A percentile compares a stretch with the other conserved stretches of the same genome.
phyloP scores from a whole-genome alignment of 2,329 filamentous ascomycete species.

The Penicillium digitatum region DNA sequence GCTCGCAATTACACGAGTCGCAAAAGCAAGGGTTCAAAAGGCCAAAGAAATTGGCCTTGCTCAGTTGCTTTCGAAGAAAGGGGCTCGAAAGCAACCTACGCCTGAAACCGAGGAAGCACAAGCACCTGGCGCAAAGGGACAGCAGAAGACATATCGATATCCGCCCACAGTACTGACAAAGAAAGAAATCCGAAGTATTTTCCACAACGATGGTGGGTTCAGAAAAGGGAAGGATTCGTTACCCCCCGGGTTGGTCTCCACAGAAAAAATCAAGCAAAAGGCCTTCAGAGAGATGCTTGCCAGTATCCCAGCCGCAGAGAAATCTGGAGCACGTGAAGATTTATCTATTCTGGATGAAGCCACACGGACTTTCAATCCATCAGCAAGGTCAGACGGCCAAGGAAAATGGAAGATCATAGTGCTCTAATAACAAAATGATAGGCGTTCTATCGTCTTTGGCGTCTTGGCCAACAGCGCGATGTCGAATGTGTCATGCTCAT shows the following conservation, averaged over 20 bases:
- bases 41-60: not conserved
- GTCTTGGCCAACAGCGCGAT: slow-evolving; percentile 61
- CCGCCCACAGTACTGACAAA: not conserved
- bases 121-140: not conserved
- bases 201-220: not conserved
- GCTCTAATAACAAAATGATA: not conserved
- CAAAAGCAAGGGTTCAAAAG: not conserved
- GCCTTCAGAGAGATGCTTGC: not conserved
- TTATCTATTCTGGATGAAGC: not conserved
- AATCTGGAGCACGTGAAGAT: not conserved
- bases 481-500: slow-evolving; percentile 59
- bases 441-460: slow-evolving; percentile 57
- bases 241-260: not conserved
- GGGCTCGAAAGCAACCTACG: not conserved
- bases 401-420: not conserved
- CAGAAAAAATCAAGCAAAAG: not conserved
- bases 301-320: not conserved
- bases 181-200: not conserved
- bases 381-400: not conserved
- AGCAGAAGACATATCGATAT: not conserved
- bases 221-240: not conserved
- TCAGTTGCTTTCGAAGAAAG: not conserved
- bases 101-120: not conserved
- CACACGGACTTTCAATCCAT: not conserved
- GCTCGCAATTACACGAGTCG: not conserved